phyloP scores from a whole-genome alignment of 2,329 filamentous ascomycete species.

The Fusarium torulosum region DNA sequence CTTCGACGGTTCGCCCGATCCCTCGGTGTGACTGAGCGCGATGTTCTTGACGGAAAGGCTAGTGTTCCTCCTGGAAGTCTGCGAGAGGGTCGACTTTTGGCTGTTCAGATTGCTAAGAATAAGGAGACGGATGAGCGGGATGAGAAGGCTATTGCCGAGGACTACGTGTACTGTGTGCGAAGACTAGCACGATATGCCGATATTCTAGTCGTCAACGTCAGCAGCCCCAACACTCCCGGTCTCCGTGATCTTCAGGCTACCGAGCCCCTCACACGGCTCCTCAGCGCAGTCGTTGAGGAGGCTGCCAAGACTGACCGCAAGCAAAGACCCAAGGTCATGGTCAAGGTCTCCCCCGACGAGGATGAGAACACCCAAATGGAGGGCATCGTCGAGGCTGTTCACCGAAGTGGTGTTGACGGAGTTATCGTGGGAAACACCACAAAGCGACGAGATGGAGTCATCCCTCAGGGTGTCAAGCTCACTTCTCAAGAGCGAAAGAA shows the following conservation, averaged over 20 bases:
- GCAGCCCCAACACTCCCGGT: slow-evolving; percentile 94
- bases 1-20: slow-evolving; percentile 81
- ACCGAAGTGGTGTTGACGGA: slow-evolving; percentile 87
- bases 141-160: slow-evolving; percentile 81
- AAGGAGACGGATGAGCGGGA: slow-evolving; percentile 89
- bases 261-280: slow-evolving; percentile 83
- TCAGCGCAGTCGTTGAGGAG: slow-evolving; percentile 85
- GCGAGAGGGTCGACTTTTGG: slow-evolving; percentile 78
- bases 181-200: slow-evolving; percentile 89
- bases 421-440: slow-evolving; percentile 98
- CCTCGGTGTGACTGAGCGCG: slow-evolving; percentile 76
- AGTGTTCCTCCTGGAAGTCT: slow-evolving; percentile 87
- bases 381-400: slow-evolving; percentile 89
- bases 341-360: slow-evolving; percentile 97
- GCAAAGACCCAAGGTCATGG: slow-evolving; percentile 81
- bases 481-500: slow-evolving; percentile 74
- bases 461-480: slow-evolving; percentile 75
- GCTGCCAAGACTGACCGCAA: slow-evolving; percentile 77
- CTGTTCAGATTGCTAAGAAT: slow-evolving; percentile 97
- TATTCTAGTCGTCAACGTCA: slow-evolving; percentile 97
- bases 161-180: slow-evolving; percentile 91
- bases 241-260: slow-evolving; percentile 87
- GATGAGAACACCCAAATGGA: slow-evolving; percentile 85
- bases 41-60: slow-evolving; percentile 81
- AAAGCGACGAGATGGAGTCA: slow-evolving; percentile 78